These are phyloP conservation scores for Pezicula rhizophila DNA, from an alignment of 2,329 filamentous ascomycete species.

Conservation along the genomic window DNA sequence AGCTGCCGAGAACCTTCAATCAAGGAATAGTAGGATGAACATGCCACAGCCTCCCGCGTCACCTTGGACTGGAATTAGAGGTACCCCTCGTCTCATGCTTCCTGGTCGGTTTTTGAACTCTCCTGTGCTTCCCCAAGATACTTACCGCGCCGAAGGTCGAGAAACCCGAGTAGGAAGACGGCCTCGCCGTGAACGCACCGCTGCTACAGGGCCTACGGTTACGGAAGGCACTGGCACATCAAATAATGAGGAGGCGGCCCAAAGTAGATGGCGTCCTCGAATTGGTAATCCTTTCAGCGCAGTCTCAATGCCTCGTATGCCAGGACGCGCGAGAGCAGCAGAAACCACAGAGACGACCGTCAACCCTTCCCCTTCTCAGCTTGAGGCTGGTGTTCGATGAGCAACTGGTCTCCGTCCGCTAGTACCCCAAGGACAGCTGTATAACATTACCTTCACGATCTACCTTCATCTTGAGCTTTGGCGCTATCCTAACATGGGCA, in stretches of 20 bases:
- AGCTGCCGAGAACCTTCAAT: slow-evolving; percentile 14
- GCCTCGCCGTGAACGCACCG: slow-evolving; percentile 8
- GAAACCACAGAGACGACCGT: slow-evolving; percentile 5
- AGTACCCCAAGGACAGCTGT: too few species aligned
- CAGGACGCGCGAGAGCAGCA: slow-evolving; percentile 15
- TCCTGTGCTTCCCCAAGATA: neutral
- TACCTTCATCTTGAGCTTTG: too few species aligned
- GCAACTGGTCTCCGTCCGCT: neutral
- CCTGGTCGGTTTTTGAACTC: slow-evolving; percentile 16
- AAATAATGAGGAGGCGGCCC: slow-evolving; percentile 6
- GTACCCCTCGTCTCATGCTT: slow-evolving; percentile 18
- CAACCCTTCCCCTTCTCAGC: slow-evolving; percentile 26
- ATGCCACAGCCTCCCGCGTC: slow-evolving; percentile 21
- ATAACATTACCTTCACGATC: too few species aligned
- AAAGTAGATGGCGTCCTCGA: slow-evolving; percentile 18
- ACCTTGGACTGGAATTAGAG: slow-evolving; percentile 22
- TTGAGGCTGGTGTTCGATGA: slow-evolving; percentile 22
- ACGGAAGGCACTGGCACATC: neutral
- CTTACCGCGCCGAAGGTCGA: slow-evolving; percentile 2
- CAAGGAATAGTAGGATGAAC: slow-evolving; percentile 18
- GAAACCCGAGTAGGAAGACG: slow-evolving; percentile 9
- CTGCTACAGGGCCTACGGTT: neutral
- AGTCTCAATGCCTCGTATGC: slow-evolving; percentile 15
- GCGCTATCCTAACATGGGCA: too few species aligned
- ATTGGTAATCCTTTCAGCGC: slow-evolving; percentile 21